Evolutionary conservation across 768 basidiomycete species (phyloP).

Genomic region (Tylopilus subfusipes): DNA sequence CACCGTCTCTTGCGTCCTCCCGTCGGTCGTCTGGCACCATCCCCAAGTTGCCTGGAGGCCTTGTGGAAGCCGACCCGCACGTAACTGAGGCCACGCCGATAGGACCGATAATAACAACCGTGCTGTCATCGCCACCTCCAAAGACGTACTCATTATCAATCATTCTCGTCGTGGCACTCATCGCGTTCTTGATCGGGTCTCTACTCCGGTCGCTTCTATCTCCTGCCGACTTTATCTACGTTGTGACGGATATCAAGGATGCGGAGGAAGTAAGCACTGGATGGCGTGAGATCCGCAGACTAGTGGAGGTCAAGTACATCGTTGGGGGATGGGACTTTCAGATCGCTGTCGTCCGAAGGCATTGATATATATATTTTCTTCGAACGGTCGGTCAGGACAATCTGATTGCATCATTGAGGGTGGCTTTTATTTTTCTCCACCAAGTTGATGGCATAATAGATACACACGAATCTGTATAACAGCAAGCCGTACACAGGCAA

Average conservation of each 20-base stretch:
- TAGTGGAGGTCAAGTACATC: slow-evolving; percentile 79
- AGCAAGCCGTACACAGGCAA: slow-evolving; percentile 2
- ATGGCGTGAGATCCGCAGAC: slow-evolving; percentile 83
- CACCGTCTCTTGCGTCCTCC: slow-evolving; percentile 22
- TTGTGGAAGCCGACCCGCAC: slow-evolving; percentile 19
- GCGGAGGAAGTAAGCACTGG: slow-evolving; percentile 49
- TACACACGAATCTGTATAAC: slow-evolving; percentile 5
- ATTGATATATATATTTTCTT: slow-evolving; percentile 32
- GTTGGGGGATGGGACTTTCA: slow-evolving; percentile 86
- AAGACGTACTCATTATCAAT: slow-evolving; percentile 45
- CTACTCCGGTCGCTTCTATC: slow-evolving; percentile 83
- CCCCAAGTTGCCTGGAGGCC: slow-evolving; percentile 38
- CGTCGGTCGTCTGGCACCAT: slow-evolving; percentile 21
- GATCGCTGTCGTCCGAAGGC: slow-evolving; percentile 76
- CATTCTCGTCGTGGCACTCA: slow-evolving; percentile 73
- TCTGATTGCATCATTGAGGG: background rate
- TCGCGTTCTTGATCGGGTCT: slow-evolving; percentile 90
- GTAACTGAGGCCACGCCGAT: background rate
- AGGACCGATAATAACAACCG: background rate
- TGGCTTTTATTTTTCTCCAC: background rate
- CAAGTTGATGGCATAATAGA: slow-evolving; percentile 7
- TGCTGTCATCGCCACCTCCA: background rate
- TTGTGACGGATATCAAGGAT: slow-evolving; percentile 56
- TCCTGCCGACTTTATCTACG: slow-evolving; percentile 88
- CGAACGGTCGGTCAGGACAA: background rate